phyloP scores from a whole-genome alignment of 2,329 filamentous ascomycete genomes.

The Ceratocystis lukuohia region DNA sequence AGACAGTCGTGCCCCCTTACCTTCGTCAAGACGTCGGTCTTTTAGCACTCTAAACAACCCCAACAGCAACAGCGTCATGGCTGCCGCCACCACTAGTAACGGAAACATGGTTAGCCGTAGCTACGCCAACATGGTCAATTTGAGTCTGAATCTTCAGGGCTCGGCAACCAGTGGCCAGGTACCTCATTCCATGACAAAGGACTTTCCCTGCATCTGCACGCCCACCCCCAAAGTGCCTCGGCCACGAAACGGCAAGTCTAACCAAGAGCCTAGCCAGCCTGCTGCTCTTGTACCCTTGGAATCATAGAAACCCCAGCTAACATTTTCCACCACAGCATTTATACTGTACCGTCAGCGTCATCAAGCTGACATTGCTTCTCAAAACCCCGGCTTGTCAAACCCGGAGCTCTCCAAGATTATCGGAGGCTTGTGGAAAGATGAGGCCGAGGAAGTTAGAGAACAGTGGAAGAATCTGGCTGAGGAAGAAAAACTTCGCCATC shows the following conservation, averaged over 20 bases:
- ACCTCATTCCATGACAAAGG: slow-evolving; percentile 22
- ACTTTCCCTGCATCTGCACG: slow-evolving; percentile 43
- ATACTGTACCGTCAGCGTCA: slow-evolving; percentile 93
- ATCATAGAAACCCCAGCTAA: neutral
- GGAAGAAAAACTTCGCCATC: slow-evolving; percentile 83
- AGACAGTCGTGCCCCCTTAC: neutral
- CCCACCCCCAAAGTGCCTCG: slow-evolving; percentile 44
- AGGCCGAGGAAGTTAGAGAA: slow-evolving; percentile 60
- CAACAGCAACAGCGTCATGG: neutral
- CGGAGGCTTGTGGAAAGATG: slow-evolving; percentile 76
- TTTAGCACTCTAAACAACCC: neutral
- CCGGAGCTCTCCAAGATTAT: slow-evolving; percentile 97
- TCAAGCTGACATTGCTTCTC: slow-evolving; percentile 65
- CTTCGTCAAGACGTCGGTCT: neutral
- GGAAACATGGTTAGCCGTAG: slow-evolving; percentile 22
- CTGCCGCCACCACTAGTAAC: neutral
- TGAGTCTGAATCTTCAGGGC: slow-evolving; percentile 28
- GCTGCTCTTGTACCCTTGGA: slow-evolving; percentile 6
- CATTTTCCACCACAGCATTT: slow-evolving; percentile 52
- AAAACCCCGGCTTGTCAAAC: slow-evolving; percentile 82
- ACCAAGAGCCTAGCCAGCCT: neutral
- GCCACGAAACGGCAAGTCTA: slow-evolving; percentile 43
- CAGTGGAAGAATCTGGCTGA: slow-evolving; percentile 84
- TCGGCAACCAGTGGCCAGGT: slow-evolving; percentile 20
- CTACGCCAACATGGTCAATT: slow-evolving; percentile 26